Conservation (phyloP, 1,139 yeast genomes). For the Candida pseudoviswanathii region DNA sequence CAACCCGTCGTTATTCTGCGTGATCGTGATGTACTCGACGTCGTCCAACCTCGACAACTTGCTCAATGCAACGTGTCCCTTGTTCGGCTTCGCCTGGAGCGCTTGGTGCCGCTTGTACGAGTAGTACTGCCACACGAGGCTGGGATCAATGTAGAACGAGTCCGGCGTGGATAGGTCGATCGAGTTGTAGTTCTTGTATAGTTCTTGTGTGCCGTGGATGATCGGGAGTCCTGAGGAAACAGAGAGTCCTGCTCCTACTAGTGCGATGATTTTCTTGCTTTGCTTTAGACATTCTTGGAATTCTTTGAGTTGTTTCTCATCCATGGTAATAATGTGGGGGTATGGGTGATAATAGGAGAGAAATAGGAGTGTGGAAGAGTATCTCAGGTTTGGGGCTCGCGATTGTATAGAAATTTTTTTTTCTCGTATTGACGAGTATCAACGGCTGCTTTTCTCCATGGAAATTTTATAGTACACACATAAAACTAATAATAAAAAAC, state of each 20-base stretch:
- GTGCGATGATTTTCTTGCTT: conserved; percentile 63
- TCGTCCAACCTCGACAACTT: conserved; percentile 33
- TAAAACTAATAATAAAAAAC: not conserved
- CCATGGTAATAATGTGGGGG: not conserved
- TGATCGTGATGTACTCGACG: conserved; percentile 58
- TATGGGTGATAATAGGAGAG: not conserved
- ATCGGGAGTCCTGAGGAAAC: conserved; percentile 79
- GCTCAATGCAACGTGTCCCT: conserved; percentile 72
- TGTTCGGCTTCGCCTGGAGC: conserved; percentile 66
- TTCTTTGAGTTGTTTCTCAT: conserved; percentile 32
- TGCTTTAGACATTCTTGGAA: conserved; percentile 58
- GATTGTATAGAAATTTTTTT: not conserved
- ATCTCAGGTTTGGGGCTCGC: no score
- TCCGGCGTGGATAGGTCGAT: conserved; percentile 90
- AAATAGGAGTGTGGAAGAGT: no score
- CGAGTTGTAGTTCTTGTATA: conserved; percentile 78
- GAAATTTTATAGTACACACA: not conserved
- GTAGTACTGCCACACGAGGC: conserved; percentile 88
- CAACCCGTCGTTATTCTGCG: conserved; percentile 84
- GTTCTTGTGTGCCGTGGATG: conserved; percentile 69
- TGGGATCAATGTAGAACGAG: conserved; percentile 81
- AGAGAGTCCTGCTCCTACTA: conserved; percentile 85
- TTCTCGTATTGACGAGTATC: not conserved
- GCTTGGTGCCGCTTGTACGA: conserved; percentile 69
- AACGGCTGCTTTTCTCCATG: not conserved